Conservation (phyloP, 495 filamentous ascomycete species). For the Penicillium samsonianum region DNA sequence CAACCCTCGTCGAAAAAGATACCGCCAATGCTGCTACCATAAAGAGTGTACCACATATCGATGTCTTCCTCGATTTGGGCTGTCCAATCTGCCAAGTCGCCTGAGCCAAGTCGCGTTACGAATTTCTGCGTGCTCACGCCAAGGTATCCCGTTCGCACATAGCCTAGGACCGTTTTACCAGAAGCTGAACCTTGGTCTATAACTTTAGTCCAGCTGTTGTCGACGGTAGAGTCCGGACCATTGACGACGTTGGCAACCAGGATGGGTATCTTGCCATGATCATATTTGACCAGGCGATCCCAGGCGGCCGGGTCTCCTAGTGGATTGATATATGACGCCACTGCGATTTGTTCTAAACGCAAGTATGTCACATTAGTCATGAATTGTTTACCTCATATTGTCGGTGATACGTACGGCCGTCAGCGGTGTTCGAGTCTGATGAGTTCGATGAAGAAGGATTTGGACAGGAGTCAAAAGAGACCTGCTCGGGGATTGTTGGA, state of each 20-base stretch:
- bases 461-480: no score
- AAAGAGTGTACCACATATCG: conserved; percentile 20
- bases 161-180: conserved; percentile 24
- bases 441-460: no score
- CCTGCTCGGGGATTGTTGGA: no score
- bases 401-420: neutral
- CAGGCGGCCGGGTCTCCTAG: conserved; percentile 20
- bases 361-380: neutral
- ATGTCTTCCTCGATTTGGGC: conserved; percentile 26
- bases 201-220: conserved; percentile 18
- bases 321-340: conserved; percentile 28
- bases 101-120: conserved; percentile 21
- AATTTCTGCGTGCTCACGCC: conserved; percentile 24
- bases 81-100: conserved; percentile 18
- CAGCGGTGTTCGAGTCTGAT: neutral
- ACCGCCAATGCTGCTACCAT: no score
- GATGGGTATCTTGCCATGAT: conserved; percentile 16
- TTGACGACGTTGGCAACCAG: conserved; percentile 27
- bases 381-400: no score
- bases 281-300: conserved; percentile 21
- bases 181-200: conserved; percentile 17
- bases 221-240: conserved; percentile 19
- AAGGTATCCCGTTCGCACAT: conserved; percentile 28
- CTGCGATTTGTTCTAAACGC: conserved; percentile 18
- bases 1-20: no score